Base-by-base conservation (phyloP, 2,329 filamentous ascomycete genomes). In the Tolypocladium album region DNA sequence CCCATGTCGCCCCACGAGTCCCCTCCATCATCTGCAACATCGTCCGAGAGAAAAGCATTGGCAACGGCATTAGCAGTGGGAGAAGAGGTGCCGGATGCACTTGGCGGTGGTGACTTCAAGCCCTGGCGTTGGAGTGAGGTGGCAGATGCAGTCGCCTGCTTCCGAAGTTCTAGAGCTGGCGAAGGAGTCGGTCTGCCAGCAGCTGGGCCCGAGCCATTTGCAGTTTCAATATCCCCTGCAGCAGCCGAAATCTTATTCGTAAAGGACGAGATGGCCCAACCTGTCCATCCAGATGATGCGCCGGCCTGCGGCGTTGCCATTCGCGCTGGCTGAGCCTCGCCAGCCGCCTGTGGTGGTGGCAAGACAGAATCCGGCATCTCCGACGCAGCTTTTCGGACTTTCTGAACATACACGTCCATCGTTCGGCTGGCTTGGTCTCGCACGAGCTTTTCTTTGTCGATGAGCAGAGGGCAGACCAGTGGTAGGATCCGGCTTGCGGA, bases 181-280 rank as follows among this genome's bases (percentile, higher is more conserved):
- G 77, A 74, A 15, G 75, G 71, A 0, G 69, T 65, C 2, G 74
- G 70, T 31, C 77, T 76, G 17, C 75, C 74, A 24, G 80, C 74
- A 15, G 76, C 69, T 0, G 75, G 68, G 3, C 77, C 68, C 2
- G 74, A 71, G 42, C 76, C 76, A 62, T 80, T 80, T 58, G 78
- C 74, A 22, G 80, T 76, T 69, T 93, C 82, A 64, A 99, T 99
- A 60, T 97, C 89, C 22, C 94, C 94, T 11, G 88, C 88, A 0
- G 91, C 92, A 0, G 89, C 76, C 1, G 90, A 87, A 15, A 97
- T 73, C 68, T 96, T 97, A 74, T 97, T 97, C 2, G 94, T 97
- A 71, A 99, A 99, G 1, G 92, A 97, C 0, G 94, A 97, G 59
- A 99, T 97, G 1, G 94, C 94, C 94, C 94, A 99, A 15, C 94